Conservation (phyloP, 2,329 filamentous ascomycete species). For the Fusarium humuli region DNA sequence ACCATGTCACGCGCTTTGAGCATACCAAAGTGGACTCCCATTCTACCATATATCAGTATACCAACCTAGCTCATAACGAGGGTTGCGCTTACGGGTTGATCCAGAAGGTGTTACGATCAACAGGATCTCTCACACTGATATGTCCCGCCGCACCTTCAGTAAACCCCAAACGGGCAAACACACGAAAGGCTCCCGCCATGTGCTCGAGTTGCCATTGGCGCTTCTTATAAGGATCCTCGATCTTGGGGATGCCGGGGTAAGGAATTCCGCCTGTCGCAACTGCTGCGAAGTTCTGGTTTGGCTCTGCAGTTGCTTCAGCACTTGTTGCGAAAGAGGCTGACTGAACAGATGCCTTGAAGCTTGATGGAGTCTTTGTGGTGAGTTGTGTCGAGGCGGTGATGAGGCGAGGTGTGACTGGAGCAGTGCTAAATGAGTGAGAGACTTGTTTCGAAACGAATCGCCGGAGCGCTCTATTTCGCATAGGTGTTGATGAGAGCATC, state of each 20-base stretch:
- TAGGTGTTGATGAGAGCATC: constrained; percentile 29
- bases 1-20: constrained; percentile 73
- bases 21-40: constrained; percentile 71
- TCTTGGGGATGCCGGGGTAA: constrained; percentile 66
- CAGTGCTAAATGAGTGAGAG: constrained; percentile 31
- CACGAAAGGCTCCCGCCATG: constrained; percentile 60
- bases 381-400: constrained; percentile 5
- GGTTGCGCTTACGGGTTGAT: constrained; percentile 73
- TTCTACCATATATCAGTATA: constrained; percentile 14
- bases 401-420: background rate
- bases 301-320: constrained; percentile 22
- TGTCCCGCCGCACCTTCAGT: constrained; percentile 74
- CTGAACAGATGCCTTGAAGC: background rate
- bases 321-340: constrained; percentile 39
- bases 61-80: too few species aligned
- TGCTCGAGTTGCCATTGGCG: constrained; percentile 55
- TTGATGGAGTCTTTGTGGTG: constrained; percentile 2
- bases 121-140: constrained; percentile 72
- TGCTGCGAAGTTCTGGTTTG: constrained; percentile 44
- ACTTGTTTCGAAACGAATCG: constrained; percentile 21
- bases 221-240: constrained; percentile 59
- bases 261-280: constrained; percentile 48
- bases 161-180: constrained; percentile 60
- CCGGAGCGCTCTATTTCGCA: constrained; percentile 20
- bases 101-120: constrained; percentile 70